Percentiles rank a stretch among this genome's conserved stretches.
Evolutionary conservation across 2,329 filamentous ascomycete species (phyloP).

Genomic region (Neoarthrinium moseri): DNA sequence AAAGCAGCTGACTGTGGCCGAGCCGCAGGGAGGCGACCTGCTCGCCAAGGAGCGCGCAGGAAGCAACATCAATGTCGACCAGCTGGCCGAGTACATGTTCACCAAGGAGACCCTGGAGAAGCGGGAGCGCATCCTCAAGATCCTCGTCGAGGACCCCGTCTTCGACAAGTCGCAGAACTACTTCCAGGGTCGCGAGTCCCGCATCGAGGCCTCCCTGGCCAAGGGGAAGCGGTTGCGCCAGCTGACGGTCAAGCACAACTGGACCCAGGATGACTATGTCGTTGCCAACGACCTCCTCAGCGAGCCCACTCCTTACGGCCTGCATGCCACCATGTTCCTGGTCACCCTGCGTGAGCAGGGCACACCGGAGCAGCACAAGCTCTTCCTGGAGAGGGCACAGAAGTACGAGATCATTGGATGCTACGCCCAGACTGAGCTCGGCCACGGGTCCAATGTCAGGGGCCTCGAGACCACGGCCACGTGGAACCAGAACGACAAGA

Average conservation of each 20-base stretch:
- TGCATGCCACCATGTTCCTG: conserved; percentile 59
- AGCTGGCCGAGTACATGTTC: conserved; percentile 68
- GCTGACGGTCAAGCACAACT: conserved; percentile 64
- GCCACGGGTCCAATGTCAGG: conserved; percentile 75
- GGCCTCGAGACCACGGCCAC: conserved; percentile 72
- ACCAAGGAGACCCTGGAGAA: conserved; percentile 62
- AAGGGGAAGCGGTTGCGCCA: conserved; percentile 69
- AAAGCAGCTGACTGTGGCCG: conserved; percentile 62
- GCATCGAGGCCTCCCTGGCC: conserved; percentile 68
- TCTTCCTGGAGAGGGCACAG: conserved; percentile 67
- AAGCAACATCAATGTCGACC: conserved; percentile 65
- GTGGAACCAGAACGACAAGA: conserved; percentile 72
- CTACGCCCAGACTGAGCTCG: conserved; percentile 79
- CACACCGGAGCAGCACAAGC: conserved; percentile 69
- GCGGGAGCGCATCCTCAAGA: conserved; percentile 58
- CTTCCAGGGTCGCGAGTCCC: conserved; percentile 67
- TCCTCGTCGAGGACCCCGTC: conserved; percentile 66
- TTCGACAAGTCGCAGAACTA: conserved; percentile 81
- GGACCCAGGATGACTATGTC: conserved; percentile 62
- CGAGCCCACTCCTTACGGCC: conserved; percentile 71
- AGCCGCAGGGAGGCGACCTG: conserved; percentile 67
- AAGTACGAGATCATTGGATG: conserved; percentile 74
- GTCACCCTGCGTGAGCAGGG: conserved; percentile 68
- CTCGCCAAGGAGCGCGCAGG: conserved; percentile 66
- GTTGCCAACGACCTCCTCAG: conserved; percentile 67